Evolutionary conservation across 257 asterid genomes (phyloP), one percentile per base, ranked within the genome.

Genomic region (Solanum paucissectum): DNA sequence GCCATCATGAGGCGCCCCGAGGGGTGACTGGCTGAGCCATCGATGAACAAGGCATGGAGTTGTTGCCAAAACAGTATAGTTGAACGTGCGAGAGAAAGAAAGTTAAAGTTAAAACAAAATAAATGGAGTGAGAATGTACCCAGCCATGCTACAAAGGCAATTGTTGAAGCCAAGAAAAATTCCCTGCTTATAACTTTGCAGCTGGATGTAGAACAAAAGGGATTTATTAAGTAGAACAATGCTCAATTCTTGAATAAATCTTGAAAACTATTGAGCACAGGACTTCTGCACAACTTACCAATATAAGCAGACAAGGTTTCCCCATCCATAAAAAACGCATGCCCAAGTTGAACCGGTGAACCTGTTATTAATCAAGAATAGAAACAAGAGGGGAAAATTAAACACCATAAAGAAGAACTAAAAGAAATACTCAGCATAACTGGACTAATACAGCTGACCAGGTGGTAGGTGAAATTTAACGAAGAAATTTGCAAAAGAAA

Each of bases 331-430:
- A 88, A 95, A 91, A 66, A 93, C 20, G 38, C 95, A 90, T 81
- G 98, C 98, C 99, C 99, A 97, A 69, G 92, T 87, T 21, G 99
- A 94, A 84, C 99, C 99, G 66, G 95, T 90, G 92, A 97, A 97
- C 99, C 99, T 97, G 94, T 92, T 86, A 74, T 86, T 36, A 62
- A 85, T 79, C 40, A 21, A 46, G 73, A 52, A 72, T 14, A 86
- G 46, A 62, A 32, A 27, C 32, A 69, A 71, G 58, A 44, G 36
- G 23, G 8, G 36, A 5, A 69, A 72, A 7, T 73, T 49, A 71
- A 18, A 21, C 44, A 58, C 72, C 72, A 64, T n/a, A 64, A 64
- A 64, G 72, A 64, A 64, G 71, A 62, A n/a, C 14, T 2, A 62
- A 10, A 62, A n/a, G 33, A 60, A 21, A 21, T 60, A 21, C 27